Percentiles rank a stretch among this genome's conserved stretches.
phyloP scores from a whole-genome alignment of 2,329 filamentous ascomycete genomes.

The Akanthomyces uredinophilus region DNA sequence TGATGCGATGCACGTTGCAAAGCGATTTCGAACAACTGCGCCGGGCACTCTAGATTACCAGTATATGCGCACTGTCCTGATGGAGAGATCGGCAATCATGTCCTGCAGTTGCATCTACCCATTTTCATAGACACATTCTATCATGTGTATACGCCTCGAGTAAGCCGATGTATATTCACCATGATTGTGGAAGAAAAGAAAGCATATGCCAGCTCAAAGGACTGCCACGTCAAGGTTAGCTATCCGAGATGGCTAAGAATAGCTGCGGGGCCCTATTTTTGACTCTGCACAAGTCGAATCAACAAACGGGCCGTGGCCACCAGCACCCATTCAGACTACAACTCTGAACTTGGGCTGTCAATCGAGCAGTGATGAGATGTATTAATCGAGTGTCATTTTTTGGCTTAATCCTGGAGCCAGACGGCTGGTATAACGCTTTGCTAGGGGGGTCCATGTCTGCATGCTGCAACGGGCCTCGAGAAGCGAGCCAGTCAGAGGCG shows the following conservation, averaged over 20 bases:
- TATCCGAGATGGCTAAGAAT: neutral
- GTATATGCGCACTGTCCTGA: too few relatives aligned
- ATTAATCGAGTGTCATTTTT: neutral
- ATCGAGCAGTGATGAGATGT: too few relatives aligned
- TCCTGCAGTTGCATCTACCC: too few relatives aligned
- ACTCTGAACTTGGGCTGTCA: too few relatives aligned
- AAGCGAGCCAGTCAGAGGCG: neutral
- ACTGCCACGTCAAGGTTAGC: neutral
- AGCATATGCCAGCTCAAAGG: neutral
- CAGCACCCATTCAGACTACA: neutral
- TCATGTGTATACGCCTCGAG: neutral
- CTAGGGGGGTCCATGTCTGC: too few relatives aligned
- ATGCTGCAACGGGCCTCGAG: neutral
- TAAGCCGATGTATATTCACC: neutral
- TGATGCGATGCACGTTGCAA: too few relatives aligned
- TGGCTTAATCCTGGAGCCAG: neutral
- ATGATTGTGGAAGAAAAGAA: neutral
- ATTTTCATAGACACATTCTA: too few relatives aligned
- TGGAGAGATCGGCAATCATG: too few relatives aligned
- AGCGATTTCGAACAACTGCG: too few relatives aligned
- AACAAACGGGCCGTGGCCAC: neutral
- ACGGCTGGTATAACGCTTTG: neutral
- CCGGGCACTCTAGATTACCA: too few relatives aligned
- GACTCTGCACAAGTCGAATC: neutral
- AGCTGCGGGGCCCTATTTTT: neutral